Conservation (phyloP, 179 eudicot species). For the Beta lomatogona region DNA sequence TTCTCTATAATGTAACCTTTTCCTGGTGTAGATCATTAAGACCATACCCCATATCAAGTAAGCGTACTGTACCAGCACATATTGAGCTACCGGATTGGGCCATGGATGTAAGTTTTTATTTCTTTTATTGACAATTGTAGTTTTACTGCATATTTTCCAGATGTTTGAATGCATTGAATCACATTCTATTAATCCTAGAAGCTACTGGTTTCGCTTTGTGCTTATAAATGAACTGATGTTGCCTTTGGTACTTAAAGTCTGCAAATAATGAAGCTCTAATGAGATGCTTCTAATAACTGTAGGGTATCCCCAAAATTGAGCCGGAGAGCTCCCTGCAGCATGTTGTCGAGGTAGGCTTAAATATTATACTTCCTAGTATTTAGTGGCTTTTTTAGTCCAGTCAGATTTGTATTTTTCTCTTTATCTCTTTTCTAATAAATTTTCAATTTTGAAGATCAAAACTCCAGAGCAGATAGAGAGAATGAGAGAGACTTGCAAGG, state of each 20-base stretch:
- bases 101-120: slow-evolving; percentile 60
- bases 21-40: slow-evolving; percentile 57
- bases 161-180: neutral
- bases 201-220: slow-evolving; percentile 1
- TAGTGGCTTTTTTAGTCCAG: neutral
- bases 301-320: slow-evolving; percentile 94
- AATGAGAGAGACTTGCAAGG: slow-evolving; percentile 90
- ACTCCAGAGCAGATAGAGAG: slow-evolving; percentile 74
- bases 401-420: slow-evolving; percentile 1
- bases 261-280: slow-evolving; percentile 12
- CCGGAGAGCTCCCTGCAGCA: slow-evolving; percentile 85
- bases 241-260: neutral
- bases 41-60: slow-evolving; percentile 82
- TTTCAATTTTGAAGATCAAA: slow-evolving; percentile 68
- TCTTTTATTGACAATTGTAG: slow-evolving; percentile 12
- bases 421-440: slow-evolving; percentile 16
- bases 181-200: neutral
- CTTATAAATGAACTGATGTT: neutral
- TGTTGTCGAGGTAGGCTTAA: slow-evolving; percentile 71
- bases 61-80: slow-evolving; percentile 65
- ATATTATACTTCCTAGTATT: neutral
- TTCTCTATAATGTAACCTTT: slow-evolving; percentile 22
- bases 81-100: slow-evolving; percentile 95
- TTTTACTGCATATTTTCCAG: neutral
- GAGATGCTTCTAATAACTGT: slow-evolving; percentile 28